Percentiles rank a stretch among this genome's conserved stretches.
Evolutionary conservation across 495 filamentous ascomycete species (phyloP).

Genomic region (Staphylotrichum tortipilum): DNA sequence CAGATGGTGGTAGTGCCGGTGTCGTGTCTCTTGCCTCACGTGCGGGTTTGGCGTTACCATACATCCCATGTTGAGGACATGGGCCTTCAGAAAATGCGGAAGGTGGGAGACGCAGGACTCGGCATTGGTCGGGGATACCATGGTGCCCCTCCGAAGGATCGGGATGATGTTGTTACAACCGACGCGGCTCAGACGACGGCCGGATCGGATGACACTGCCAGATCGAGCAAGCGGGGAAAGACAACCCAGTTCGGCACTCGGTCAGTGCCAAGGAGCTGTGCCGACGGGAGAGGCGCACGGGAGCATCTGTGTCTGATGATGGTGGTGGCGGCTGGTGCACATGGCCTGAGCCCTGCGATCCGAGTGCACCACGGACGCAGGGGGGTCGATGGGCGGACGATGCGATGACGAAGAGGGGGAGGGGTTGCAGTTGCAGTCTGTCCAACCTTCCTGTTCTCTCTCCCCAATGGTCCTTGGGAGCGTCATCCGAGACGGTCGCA

Average conservation of each 20-base stretch:
- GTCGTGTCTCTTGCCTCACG: not conserved
- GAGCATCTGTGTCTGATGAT: not conserved
- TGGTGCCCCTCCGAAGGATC: no score
- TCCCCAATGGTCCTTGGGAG: not conserved
- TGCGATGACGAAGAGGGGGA: not conserved
- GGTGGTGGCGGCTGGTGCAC: not conserved
- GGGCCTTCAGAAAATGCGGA: no score
- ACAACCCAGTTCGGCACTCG: conserved; percentile 2
- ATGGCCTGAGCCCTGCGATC: not conserved
- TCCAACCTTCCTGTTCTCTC: not conserved
- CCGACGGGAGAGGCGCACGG: conserved; percentile 6
- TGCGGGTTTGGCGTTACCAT: not conserved
- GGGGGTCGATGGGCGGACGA: no score
- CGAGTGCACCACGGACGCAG: not conserved
- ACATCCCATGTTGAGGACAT: no score
- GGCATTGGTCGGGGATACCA: no score
- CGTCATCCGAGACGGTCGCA: not conserved
- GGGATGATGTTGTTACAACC: no score
- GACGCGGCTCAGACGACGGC: no score
- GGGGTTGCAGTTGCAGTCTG: not conserved
- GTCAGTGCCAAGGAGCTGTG: not conserved
- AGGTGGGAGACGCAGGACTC: not conserved
- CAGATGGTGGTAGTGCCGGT: not conserved
- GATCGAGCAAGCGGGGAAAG: no score
- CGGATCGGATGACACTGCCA: not conserved